A percentile compares a stretch with the other conserved stretches of the same genome.
phyloP scores from a whole-genome alignment of 2,329 filamentous ascomycete species.

The Paraphaeosphaeria minitans region DNA sequence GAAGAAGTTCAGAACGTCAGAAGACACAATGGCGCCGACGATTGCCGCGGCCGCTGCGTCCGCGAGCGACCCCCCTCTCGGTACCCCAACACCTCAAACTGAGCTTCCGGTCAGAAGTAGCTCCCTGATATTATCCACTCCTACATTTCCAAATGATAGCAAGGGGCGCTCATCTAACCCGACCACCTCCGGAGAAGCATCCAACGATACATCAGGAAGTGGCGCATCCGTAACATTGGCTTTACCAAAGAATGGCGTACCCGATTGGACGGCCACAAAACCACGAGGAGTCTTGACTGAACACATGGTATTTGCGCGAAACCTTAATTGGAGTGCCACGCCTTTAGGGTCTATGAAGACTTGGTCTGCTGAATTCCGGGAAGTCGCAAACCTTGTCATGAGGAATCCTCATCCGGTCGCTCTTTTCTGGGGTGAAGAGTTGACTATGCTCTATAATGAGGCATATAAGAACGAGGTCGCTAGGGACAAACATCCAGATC shows the following conservation, averaged over 20 bases:
- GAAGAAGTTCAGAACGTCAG: neutral
- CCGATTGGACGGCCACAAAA: constrained; percentile 34
- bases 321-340: constrained; percentile 55
- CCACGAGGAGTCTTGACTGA: constrained; percentile 35
- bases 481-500: constrained; percentile 35
- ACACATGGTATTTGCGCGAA: constrained; percentile 46
- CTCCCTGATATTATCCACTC: constrained; percentile 23
- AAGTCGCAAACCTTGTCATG: constrained; percentile 43
- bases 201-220: constrained; percentile 23
- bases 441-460: constrained; percentile 49
- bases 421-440: constrained; percentile 51
- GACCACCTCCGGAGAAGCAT: constrained; percentile 19
- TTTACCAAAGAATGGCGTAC: constrained; percentile 26
- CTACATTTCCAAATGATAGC: constrained; percentile 18
- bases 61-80: neutral
- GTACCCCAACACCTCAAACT: neutral
- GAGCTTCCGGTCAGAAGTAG: constrained; percentile 11
- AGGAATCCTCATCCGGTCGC: constrained; percentile 37
- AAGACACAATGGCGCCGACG: neutral
- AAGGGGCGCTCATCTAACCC: constrained; percentile 1
- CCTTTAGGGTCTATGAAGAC: constrained; percentile 54
- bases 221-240: constrained; percentile 29
- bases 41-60: neutral
- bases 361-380: constrained; percentile 57
- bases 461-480: constrained; percentile 42